phyloP scores from a whole-genome alignment of 441 rosid genomes.

The Populus hybrid region DNA sequence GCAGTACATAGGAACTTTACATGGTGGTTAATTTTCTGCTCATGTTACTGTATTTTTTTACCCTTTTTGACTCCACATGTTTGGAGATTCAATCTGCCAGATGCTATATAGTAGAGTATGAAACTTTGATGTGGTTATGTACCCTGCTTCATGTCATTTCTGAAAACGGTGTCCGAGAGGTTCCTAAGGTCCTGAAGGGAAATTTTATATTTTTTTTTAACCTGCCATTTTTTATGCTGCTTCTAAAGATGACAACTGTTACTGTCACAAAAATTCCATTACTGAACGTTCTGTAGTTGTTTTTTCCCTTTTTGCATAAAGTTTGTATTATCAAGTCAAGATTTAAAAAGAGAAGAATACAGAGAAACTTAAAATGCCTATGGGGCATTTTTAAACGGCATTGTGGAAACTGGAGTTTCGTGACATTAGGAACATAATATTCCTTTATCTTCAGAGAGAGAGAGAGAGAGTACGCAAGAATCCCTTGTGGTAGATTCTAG shows the following conservation, averaged over 20 bases:
- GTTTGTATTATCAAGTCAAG: too few relatives aligned
- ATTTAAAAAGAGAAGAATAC: too few relatives aligned
- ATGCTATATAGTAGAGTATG: slow-evolving; percentile 22
- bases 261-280: too few relatives aligned
- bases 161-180: background rate
- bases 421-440: background rate
- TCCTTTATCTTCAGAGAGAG: background rate
- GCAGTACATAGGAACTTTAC: slow-evolving; percentile 31
- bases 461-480: background rate
- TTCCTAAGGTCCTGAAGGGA: too few relatives aligned
- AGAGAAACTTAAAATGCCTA: too few relatives aligned
- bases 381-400: too few relatives aligned
- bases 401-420: too few relatives aligned
- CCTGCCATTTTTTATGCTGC: too few relatives aligned
- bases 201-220: too few relatives aligned
- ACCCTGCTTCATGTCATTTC: background rate
- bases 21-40: slow-evolving; percentile 14
- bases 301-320: too few relatives aligned
- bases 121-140: slow-evolving; percentile 7
- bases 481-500: background rate
- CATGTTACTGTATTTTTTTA: slow-evolving; percentile 16
- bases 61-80: slow-evolving; percentile 4
- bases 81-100: slow-evolving; percentile 15
- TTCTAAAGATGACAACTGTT: too few relatives aligned
- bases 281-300: too few relatives aligned